phyloP scores from a whole-genome alignment of 345 rosid species.

The Jatropha curcas region DNA sequence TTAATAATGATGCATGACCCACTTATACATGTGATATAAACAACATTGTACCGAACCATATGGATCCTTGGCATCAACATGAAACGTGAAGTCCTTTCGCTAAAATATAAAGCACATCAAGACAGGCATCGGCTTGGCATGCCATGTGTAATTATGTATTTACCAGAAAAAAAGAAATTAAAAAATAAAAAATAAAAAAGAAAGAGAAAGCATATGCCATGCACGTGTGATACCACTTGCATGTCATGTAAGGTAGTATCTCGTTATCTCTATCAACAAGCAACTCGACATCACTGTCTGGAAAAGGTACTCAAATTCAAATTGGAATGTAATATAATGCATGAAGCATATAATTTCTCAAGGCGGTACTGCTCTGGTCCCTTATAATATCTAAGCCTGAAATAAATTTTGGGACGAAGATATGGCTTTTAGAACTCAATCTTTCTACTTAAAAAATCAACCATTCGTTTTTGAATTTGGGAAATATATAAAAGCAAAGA shows the following conservation, averaged over 20 bases:
- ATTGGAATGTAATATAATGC: neutral
- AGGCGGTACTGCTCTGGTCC: too few species aligned
- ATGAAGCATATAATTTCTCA: neutral
- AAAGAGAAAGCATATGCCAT: neutral
- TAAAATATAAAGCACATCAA: neutral
- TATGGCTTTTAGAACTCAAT: too few species aligned
- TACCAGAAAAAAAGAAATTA: neutral
- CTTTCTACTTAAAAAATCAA: too few species aligned
- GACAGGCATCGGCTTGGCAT: slow-evolving; percentile 3
- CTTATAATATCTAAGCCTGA: too few species aligned
- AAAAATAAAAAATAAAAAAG: neutral
- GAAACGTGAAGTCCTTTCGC: neutral
- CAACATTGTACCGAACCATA: too few species aligned
- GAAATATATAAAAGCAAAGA: too few species aligned
- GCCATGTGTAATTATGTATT: too few species aligned
- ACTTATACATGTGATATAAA: too few species aligned
- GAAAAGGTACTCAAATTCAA: neutral
- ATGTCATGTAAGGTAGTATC: neutral
- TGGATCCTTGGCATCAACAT: neutral
- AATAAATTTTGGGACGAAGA: too few species aligned
- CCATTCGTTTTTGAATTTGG: too few species aligned
- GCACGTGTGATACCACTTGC: neutral
- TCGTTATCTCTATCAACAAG: slow-evolving; percentile 4
- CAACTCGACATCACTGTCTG: neutral
- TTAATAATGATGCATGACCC: too few species aligned